phyloP scores from a whole-genome alignment of 139 green algal species.

The Volvox reticuliferus region DNA sequence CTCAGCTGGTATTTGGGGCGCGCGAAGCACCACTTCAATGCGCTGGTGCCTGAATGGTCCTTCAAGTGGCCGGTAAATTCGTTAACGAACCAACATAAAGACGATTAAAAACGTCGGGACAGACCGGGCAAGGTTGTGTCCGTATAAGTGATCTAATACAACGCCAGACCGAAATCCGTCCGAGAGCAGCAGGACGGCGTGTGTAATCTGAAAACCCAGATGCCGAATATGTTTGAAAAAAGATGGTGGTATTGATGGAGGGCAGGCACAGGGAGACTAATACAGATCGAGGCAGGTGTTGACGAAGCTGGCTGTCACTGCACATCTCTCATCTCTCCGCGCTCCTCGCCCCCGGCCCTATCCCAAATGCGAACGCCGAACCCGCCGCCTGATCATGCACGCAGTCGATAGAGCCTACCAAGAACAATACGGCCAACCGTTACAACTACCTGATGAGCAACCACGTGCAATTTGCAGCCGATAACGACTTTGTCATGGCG shows the following conservation, averaged over 20 bases:
- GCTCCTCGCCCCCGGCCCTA: neutral
- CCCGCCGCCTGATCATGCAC: neutral
- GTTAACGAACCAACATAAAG: too few relatives aligned
- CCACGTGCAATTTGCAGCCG: slow-evolving; percentile 33
- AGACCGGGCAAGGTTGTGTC: neutral
- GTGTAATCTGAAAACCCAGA: too few relatives aligned
- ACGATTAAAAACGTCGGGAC: too few relatives aligned
- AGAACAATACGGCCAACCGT: neutral
- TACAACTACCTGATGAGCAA: slow-evolving; percentile 10
- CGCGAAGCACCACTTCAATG: slow-evolving; percentile 24
- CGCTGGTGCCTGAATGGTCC: neutral
- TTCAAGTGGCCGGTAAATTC: slow-evolving; percentile 45
- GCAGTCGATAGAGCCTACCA: neutral
- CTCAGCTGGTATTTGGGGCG: neutral
- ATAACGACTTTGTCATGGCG: slow-evolving; percentile 11
- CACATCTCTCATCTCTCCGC: neutral
- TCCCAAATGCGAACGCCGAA: neutral
- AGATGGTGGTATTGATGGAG: neutral
- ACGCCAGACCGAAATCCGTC: neutral
- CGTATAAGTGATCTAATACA: neutral
- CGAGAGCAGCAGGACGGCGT: neutral
- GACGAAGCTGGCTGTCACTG: neutral
- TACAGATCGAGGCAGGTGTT: neutral
- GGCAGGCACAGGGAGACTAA: neutral
- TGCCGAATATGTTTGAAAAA: neutral